Base-by-base conservation (phyloP, 139 green algal species). In the Coccomyxa sp. region DNA sequence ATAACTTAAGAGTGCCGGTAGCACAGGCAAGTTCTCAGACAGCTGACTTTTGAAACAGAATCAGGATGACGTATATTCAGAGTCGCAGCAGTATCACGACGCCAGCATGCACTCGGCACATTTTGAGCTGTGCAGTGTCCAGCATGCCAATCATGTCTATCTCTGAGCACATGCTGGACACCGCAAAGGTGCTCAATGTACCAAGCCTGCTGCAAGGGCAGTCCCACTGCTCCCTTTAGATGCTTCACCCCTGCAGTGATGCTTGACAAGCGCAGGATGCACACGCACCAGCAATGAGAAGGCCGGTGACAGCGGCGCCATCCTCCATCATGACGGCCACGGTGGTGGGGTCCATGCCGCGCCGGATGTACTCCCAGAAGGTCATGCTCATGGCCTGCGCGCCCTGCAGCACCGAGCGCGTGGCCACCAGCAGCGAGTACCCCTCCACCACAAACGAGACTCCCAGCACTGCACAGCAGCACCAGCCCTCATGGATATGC, bases 321-420 rank as follows among this genome's bases (percentile, higher is more conserved):
- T 98, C 95, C 82, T 98, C 95, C 83, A 94, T 80, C 86, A 98
- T 84, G 37, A 98, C 92, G 7, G 93, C 93, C 64, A 95, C 87
- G 29, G 91, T 91, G 68, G 95, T 96, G 34, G 95, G 95, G 85
- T 98, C 95, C 44, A 85, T 79, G 40, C 91, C 91, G 16, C 83
- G 85, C 38, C 75, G 82, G 27, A 97, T 72, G 79, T 94, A 97
- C 36, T 87, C 39, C 33, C 77, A 72, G 31, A 95, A 55, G 7
- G 70, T 70, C 79, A 93, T 88, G 68, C 86, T 83, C n/a, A 79
- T 76, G 8, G 77, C 64, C 5, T 72, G 55, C 10, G 92, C 92
- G 3, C 89, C 87, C 0, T 44, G 36, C 10, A 78, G 41, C 22
- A 97, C 78, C 9, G 88, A 76, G 0, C 83, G 74, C 10, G 88